These are phyloP conservation scores for Didymella lethalis DNA, from an alignment of 2,329 filamentous ascomycete genomes.

Conservation along the genomic window DNA sequence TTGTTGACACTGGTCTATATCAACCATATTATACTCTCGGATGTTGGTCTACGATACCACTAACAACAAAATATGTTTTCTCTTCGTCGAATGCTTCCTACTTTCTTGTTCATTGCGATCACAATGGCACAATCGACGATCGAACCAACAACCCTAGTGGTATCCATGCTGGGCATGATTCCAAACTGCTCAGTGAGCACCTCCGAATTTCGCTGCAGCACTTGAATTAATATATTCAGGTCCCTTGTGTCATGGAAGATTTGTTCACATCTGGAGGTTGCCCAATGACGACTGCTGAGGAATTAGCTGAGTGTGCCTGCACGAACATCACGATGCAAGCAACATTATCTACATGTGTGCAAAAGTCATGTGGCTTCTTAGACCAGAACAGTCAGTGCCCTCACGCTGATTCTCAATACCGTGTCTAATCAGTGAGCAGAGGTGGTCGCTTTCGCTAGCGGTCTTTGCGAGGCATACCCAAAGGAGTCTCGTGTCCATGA, in stretches of 20 bases:
- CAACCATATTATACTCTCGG: not conserved
- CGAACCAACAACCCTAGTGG: not conserved
- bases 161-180: not conserved
- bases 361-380: not conserved
- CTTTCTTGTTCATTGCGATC: not conserved
- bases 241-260: not conserved
- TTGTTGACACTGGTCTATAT: conserved; percentile 3
- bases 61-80: not conserved
- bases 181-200: not conserved
- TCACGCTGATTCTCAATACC: too few relatives aligned
- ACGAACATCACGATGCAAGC: not conserved
- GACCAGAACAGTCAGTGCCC: not conserved
- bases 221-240: not conserved
- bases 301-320: not conserved
- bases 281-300: not conserved
- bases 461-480: conserved; percentile 24
- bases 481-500: conserved; percentile 22
- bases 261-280: not conserved
- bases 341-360: not conserved
- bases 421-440: not conserved
- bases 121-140: not conserved
- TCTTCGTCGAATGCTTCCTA: not conserved
- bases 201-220: not conserved
- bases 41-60: not conserved
- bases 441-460: conserved; percentile 13